A percentile compares a stretch with the other conserved stretches of the same genome.
phyloP scores from a whole-genome alignment of 1,284 basidiomycete species.

The Apiotrichum veenhuisii region DNA sequence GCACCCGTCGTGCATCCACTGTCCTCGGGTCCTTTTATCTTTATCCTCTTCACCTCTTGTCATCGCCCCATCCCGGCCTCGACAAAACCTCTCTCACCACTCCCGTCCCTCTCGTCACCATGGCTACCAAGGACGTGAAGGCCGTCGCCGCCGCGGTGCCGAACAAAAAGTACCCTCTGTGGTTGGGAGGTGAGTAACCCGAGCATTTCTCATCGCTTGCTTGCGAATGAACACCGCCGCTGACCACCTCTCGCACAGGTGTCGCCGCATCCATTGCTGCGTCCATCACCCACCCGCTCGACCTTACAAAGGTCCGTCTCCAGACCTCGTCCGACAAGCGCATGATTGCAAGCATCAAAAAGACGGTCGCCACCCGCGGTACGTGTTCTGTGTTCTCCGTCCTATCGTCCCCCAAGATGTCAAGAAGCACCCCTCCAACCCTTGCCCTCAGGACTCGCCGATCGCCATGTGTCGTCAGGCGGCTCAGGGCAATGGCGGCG shows the following conservation, averaged over 20 bases:
- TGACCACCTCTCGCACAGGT: slow-evolving; percentile 50
- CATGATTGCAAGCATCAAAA: slow-evolving; percentile 72
- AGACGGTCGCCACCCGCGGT: slow-evolving; percentile 57
- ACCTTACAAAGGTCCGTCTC: slow-evolving; percentile 80
- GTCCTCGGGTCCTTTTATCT: neutral
- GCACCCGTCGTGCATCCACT: too few species aligned
- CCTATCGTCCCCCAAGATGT: neutral
- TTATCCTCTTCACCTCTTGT: neutral
- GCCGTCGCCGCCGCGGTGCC: slow-evolving; percentile 6
- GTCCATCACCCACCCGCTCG: slow-evolving; percentile 76
- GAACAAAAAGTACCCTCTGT: slow-evolving; percentile 68
- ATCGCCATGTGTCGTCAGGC: too few species aligned
- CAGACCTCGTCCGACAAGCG: slow-evolving; percentile 83
- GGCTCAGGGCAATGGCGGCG: neutral
- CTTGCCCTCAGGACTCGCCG: neutral
- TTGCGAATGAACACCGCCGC: neutral
- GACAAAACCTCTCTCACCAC: neutral
- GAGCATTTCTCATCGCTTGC: neutral
- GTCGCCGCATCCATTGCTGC: slow-evolving; percentile 75
- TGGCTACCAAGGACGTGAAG: neutral
- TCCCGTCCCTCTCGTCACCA: neutral
- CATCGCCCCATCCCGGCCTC: neutral
- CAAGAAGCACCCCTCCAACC: too few species aligned
- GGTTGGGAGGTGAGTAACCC: slow-evolving; percentile 64
- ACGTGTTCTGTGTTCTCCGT: slow-evolving; percentile 4